These are phyloP conservation scores for Yamadazyma songkhlaensis DNA, from an alignment of 1,139 yeast species.

Conservation along the genomic window DNA sequence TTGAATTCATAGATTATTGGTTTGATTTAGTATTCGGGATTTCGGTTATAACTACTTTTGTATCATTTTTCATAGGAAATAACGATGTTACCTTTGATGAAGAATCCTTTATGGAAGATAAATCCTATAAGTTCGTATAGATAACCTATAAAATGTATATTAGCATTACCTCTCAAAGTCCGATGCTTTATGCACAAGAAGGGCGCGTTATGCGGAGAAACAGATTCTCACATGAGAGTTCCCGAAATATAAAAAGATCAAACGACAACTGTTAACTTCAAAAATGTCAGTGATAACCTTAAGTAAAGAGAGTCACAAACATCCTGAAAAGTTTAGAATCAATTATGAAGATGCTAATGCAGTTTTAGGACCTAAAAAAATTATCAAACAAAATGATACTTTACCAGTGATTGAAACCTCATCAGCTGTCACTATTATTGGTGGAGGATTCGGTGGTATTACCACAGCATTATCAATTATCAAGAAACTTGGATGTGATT, in stretches of 20 bases:
- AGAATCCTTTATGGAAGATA: slow-evolving; percentile 28
- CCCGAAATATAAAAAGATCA: neutral
- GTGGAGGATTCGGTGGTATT: slow-evolving; percentile 51
- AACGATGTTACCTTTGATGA: slow-evolving; percentile 26
- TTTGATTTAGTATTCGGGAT: slow-evolving; percentile 71
- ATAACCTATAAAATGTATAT: no score
- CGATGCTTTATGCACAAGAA: neutral
- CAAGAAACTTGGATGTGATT: slow-evolving; percentile 29
- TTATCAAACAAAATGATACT: slow-evolving; percentile 14
- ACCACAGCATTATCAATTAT: slow-evolving; percentile 29
- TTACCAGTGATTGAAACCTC: slow-evolving; percentile 22
- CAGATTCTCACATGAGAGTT: no score
- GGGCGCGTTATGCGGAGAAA: neutral
- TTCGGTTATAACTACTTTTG: slow-evolving; percentile 51
- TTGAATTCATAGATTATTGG: slow-evolving; percentile 70
- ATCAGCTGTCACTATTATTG: slow-evolving; percentile 39
- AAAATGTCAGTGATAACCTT: slow-evolving; percentile 23
- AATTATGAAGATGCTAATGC: slow-evolving; percentile 24
- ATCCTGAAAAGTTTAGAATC: slow-evolving; percentile 33
- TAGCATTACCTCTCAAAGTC: no score
- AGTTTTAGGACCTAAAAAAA: slow-evolving; percentile 24
- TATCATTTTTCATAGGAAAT: slow-evolving; percentile 36
- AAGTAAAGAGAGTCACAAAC: slow-evolving; percentile 28
- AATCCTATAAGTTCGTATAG: neutral
- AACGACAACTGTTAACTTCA: neutral